These are phyloP conservation scores for Tillandsia leiboldiana DNA, from an alignment of 176 grass and related monocot genomes.

Conservation along the genomic window DNA sequence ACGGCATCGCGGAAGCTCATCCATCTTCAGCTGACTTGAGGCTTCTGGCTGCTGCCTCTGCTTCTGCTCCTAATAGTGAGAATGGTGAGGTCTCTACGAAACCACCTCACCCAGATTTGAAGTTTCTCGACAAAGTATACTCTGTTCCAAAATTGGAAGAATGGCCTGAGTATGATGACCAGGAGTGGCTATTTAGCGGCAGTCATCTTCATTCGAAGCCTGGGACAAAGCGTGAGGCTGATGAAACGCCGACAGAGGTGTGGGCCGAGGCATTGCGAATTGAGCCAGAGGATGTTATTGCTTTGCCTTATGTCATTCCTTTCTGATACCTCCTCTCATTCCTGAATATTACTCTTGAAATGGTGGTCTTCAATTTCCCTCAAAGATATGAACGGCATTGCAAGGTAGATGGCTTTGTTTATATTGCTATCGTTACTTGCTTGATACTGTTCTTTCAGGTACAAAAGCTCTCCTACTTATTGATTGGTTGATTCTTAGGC, in stretches of 20 bases:
- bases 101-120: conserved; percentile 33
- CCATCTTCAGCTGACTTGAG: conserved; percentile 2
- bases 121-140: conserved; percentile 39
- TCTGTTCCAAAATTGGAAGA: conserved; percentile 25
- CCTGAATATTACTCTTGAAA: neutral
- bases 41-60: conserved; percentile 12
- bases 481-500: neutral
- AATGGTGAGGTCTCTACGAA: conserved; percentile 4
- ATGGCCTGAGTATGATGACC: conserved; percentile 21
- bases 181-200: conserved; percentile 32
- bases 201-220: conserved; percentile 16
- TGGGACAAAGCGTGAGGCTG: neutral
- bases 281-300: conserved; percentile 22
- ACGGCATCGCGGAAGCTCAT: conserved; percentile 4
- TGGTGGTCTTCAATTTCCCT: conserved; percentile 4
- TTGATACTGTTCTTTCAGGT: neutral
- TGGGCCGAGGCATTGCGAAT: conserved; percentile 36
- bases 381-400: conserved; percentile 1
- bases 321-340: conserved; percentile 18
- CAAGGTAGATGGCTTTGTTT: conserved; percentile 1
- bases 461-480: neutral
- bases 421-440: neutral
- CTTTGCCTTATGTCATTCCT: conserved; percentile 47
- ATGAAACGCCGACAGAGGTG: conserved; percentile 17
- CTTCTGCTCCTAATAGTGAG: no score